Percentiles rank a stretch among this genome's conserved stretches.
Evolutionary conservation across 2,329 filamentous ascomycete genomes (phyloP).

Genomic region (Aspergillus jensenii): DNA sequence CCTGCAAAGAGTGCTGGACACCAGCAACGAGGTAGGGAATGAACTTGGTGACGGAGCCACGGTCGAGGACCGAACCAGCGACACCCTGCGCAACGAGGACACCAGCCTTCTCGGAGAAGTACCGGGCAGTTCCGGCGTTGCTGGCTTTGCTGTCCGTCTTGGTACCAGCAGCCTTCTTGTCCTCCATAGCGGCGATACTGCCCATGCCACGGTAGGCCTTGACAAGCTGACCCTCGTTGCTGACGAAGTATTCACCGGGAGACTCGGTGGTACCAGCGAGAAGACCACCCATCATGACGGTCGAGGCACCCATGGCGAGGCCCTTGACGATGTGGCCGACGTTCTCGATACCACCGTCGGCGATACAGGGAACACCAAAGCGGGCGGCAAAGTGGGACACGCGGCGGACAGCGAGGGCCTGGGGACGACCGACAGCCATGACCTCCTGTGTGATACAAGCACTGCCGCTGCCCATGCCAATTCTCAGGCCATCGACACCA

Average conservation of each 20-base stretch:
- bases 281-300: conserved; percentile 99
- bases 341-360: conserved; percentile 96
- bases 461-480: conserved; percentile 97
- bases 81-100: conserved; percentile 97
- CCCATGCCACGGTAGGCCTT: conserved; percentile 99
- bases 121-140: conserved; percentile 94
- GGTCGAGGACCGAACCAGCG: conserved; percentile 64
- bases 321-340: conserved; percentile 99
- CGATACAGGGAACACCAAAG: conserved; percentile 97
- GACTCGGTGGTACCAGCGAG: conserved; percentile 97
- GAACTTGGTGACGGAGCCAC: conserved; percentile 84
- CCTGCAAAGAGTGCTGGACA: conserved; percentile 95
- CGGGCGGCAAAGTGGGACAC: conserved; percentile 85
- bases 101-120: conserved; percentile 96
- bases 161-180: conserved; percentile 86
- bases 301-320: conserved; percentile 87
- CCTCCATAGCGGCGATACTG: conserved; percentile 98
- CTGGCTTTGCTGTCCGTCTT: conserved; percentile 65
- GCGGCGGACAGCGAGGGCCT: conserved; percentile 88
- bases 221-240: conserved; percentile 93
- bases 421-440: conserved; percentile 96
- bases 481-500: conserved; percentile 92
- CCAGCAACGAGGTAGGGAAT: conserved; percentile 93
- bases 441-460: conserved; percentile 99
- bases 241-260: conserved; percentile 94